Evolutionary conservation across 768 basidiomycete genomes (phyloP).

Genomic region (Boletellus ananiceps): DNA sequence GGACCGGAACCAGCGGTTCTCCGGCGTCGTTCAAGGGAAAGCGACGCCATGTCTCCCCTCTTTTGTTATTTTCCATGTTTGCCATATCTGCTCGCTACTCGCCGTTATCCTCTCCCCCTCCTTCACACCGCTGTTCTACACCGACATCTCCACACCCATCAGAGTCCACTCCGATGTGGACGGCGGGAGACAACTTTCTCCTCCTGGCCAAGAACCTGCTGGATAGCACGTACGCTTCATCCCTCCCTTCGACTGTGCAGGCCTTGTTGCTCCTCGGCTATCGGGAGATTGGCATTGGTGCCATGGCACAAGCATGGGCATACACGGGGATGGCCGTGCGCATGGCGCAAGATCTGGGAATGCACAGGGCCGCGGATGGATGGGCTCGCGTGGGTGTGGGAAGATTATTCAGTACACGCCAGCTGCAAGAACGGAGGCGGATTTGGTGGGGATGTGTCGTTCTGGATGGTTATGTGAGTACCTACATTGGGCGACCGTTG

Average conservation of each 20-base stretch:
- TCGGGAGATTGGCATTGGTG: constrained; percentile 82
- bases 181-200: constrained; percentile 70
- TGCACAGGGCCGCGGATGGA: constrained; percentile 77
- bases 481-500: constrained; percentile 75
- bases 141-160: constrained; percentile 35
- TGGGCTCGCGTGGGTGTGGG: constrained; percentile 64
- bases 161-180: constrained; percentile 66
- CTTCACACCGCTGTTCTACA: constrained; percentile 27
- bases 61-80: constrained; percentile 81
- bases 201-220: constrained; percentile 62
- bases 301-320: constrained; percentile 86
- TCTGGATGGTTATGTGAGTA: constrained; percentile 75
- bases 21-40: constrained; percentile 39
- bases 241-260: constrained; percentile 70
- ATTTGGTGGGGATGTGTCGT: constrained; percentile 79
- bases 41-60: constrained; percentile 48
- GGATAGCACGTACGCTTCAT: constrained; percentile 63
- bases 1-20: constrained; percentile 15
- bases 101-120: constrained; percentile 22
- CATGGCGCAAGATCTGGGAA: constrained; percentile 88
- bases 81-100: constrained; percentile 76
- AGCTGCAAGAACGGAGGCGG: constrained; percentile 65
- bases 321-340: constrained; percentile 85
- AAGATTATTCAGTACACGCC: constrained; percentile 51
- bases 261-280: constrained; percentile 78